phyloP scores from a whole-genome alignment of 352 stramenopile genomes.

The Globisporangium okanoganense region DNA sequence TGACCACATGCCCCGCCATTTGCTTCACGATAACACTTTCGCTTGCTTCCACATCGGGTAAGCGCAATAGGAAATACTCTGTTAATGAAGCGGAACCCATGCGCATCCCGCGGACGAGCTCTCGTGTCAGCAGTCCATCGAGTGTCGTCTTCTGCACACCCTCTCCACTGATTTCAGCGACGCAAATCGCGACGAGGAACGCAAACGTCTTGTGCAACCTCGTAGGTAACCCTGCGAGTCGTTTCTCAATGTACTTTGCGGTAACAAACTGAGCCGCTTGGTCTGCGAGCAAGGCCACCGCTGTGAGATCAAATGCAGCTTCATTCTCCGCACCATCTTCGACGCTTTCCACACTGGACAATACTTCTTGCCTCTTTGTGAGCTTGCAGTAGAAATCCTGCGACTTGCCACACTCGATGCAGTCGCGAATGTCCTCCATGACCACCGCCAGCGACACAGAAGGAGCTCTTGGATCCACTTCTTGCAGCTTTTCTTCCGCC shows the following conservation, averaged over 20 bases:
- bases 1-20: neutral
- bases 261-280: conserved; percentile 14
- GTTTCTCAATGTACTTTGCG: conserved; percentile 18
- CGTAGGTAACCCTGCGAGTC: conserved; percentile 26
- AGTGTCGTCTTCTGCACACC: neutral
- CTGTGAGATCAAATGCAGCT: neutral
- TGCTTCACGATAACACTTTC: neutral
- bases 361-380: neutral
- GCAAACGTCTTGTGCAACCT: conserved; percentile 25
- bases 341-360: neutral
- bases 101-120: neutral
- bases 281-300: neutral
- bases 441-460: conserved; percentile 17
- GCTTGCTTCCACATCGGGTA: neutral
- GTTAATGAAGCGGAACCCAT: neutral
- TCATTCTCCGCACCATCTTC: neutral
- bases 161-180: conserved; percentile 1
- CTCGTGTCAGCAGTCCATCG: neutral
- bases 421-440: conserved; percentile 8
- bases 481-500: conserved; percentile 20
- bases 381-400: conserved; percentile 6
- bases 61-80: neutral
- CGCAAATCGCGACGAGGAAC: conserved; percentile 17
- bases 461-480: conserved; percentile 11
- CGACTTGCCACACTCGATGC: neutral